These are phyloP conservation scores for Camellia oleifera DNA, from an alignment of 179 eudicot genomes.

Conservation along the genomic window DNA sequence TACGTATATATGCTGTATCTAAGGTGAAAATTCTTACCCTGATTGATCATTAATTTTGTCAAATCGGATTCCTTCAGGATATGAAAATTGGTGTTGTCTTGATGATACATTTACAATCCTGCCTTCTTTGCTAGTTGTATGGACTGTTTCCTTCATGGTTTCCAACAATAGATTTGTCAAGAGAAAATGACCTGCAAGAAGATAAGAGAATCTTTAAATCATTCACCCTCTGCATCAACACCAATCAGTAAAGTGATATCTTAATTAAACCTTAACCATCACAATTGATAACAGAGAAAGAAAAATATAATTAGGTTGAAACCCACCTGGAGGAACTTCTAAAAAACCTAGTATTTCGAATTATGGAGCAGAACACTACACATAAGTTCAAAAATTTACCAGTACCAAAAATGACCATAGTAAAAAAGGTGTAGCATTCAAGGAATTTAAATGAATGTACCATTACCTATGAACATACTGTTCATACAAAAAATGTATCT, in stretches of 20 bases:
- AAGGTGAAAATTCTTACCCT: constrained; percentile 29
- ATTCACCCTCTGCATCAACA: background rate
- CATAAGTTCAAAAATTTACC: background rate
- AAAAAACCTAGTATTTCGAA: background rate
- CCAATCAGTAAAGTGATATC: background rate
- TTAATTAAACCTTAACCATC: background rate
- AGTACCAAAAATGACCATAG: background rate
- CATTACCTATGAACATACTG: background rate
- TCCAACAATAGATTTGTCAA: constrained; percentile 64
- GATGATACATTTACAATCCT: constrained; percentile 80
- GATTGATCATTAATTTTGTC: constrained; percentile 57
- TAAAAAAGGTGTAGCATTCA: background rate
- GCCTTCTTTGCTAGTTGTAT: constrained; percentile 49
- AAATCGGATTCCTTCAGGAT: constrained; percentile 58
- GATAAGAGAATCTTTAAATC: background rate
- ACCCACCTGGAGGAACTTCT: background rate
- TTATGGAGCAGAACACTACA: background rate
- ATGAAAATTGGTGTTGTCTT: constrained; percentile 39
- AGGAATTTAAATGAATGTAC: background rate
- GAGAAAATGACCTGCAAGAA: constrained; percentile 67
- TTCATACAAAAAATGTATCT: background rate
- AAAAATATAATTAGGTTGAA: background rate
- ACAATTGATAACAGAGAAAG: background rate
- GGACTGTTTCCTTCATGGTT: constrained; percentile 63
- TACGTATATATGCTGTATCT: background rate